Base-by-base conservation (phyloP, 768 basidiomycete genomes). In the Lyophyllum semitale region DNA sequence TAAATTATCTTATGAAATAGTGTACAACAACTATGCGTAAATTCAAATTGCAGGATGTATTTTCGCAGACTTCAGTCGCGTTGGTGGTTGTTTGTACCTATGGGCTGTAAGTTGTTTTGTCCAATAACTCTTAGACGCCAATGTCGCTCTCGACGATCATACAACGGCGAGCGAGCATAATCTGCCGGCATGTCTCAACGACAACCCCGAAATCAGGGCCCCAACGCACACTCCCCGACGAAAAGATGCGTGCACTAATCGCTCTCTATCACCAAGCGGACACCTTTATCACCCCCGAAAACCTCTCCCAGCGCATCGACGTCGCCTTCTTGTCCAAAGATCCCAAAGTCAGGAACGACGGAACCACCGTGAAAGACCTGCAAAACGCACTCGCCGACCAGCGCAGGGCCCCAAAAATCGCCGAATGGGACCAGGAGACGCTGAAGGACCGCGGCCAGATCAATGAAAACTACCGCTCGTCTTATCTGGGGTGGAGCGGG, bases 231-330 rank as follows among this genome's bases (percentile, higher is more conserved):
- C 77, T 87, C 4, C 76, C 86, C 2, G 76, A 77, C 2, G 74
- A 79, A 20, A 82, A 81, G 72, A 76, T 91, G 75, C 87, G 88
- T 55, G 85, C 88, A 3, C 84, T 92, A 58, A 80, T 91, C 58
- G 78, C 84, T 9, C 80, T 93, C 50, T 93, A 92, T 74, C 90
- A 93, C 74, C 83, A 90, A 72, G 73, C 85, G 46, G 83, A 83
- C 53, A 72, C 75, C 2, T 91, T 89, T 73, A 80, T 93, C 59
- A 89, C 89, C 11, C 74, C 75, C 20, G 86, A 89, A 59, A 91
- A 82, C 63, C 81, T 93, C 27, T 77, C 81, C 18, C 63, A 77
- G 20, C 74, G 73, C 53, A 91, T 92, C 51, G 87, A 91, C 71
- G 68, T 78, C 15, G 84, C 84, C 1, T 91, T 93, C 61, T 60